Evolutionary conservation across 2,329 filamentous ascomycete species (phyloP).

Genomic region (Didymella keratinophila): DNA sequence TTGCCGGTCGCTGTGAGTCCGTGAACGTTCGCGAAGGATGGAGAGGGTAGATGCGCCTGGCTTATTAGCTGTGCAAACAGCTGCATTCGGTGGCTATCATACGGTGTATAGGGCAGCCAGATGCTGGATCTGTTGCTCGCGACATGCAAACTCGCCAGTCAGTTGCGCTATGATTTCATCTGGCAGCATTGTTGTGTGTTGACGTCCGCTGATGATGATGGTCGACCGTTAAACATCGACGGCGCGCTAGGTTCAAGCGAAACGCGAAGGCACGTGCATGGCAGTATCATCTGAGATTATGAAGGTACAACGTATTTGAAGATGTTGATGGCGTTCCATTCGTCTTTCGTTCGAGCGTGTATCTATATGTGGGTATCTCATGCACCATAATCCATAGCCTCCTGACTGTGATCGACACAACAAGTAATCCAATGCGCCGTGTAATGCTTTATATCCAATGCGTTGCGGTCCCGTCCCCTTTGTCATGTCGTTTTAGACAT

Average conservation of each 20-base stretch:
- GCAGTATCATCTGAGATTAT: not conserved
- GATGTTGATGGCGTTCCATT: constrained; percentile 1
- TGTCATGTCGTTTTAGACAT: constrained; percentile 36
- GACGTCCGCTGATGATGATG: not conserved
- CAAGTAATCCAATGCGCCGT: constrained; percentile 33
- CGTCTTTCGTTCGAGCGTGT: constrained; percentile 1
- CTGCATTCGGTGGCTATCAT: not conserved
- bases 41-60: constrained; percentile 72
- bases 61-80: constrained; percentile 25
- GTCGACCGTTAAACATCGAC: constrained; percentile 6
- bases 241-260: constrained; percentile 26
- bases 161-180: constrained; percentile 49
- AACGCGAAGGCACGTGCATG: constrained; percentile 36
- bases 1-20: constrained; percentile 90
- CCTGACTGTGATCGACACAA: constrained; percentile 17
- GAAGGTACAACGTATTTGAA: not conserved
- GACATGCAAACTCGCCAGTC: constrained; percentile 50
- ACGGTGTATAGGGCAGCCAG: constrained; percentile 57
- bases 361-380: constrained; percentile 21
- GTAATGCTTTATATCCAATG: constrained; percentile 38
- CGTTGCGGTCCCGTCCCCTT: constrained; percentile 1
- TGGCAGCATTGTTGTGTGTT: constrained; percentile 45
- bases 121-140: constrained; percentile 58
- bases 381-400: constrained; percentile 5
- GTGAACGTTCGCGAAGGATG: constrained; percentile 78